Base-by-base conservation (phyloP, 1,284 basidiomycete genomes). In the Pisolithus thermaeus region DNA sequence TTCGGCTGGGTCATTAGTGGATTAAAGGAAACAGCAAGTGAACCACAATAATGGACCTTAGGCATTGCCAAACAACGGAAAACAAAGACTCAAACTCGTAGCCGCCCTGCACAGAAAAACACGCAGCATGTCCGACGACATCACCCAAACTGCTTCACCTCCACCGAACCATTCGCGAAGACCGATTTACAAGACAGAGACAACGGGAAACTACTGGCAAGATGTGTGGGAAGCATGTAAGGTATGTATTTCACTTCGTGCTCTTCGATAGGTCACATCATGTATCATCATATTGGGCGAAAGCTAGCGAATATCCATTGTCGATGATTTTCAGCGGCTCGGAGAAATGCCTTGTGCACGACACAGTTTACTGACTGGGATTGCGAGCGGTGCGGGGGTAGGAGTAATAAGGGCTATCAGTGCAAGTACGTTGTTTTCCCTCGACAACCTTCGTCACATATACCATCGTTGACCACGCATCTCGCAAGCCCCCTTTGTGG, bases 391-490 rank as follows among this genome's bases (percentile, higher is more conserved):
- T 3, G 71, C 68, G 7, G 78, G 78, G 6, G 67, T 80, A 38
- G 78, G 78, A 12, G 70, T 84, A 61, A 80, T 85, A 37, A 75
- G 87, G 42, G 73, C 71, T 14, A 67, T 80, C 62, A 70, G 76
- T 52, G 66, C 75, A 2, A 76, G 86, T 78, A 59, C 47, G 76
- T 63, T 20, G 22, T 40, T 35, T 35, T 12, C 12, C 3, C 3
- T 27, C 25, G 25, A 27, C 25, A 5, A 27, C 25, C 25, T 37
- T 37, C 51, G 39, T 8, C 43, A 38, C 14, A 28, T 40, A 16
- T 25, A 8, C 4, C 40, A 12, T 3, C 8, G 16, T 3, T 41
- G 36, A 22, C 18, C 20, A 30, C 42, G 27, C 18, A 38, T 47
- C 38, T 45, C 25, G 5, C 27, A 28, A 80, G 78, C 67, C 42